Evolutionary conservation across 192 early-diverging fungal genomes (phyloP), one percentile per base, ranked within the genome.

Genomic region (Dissophora globulifera): DNA sequence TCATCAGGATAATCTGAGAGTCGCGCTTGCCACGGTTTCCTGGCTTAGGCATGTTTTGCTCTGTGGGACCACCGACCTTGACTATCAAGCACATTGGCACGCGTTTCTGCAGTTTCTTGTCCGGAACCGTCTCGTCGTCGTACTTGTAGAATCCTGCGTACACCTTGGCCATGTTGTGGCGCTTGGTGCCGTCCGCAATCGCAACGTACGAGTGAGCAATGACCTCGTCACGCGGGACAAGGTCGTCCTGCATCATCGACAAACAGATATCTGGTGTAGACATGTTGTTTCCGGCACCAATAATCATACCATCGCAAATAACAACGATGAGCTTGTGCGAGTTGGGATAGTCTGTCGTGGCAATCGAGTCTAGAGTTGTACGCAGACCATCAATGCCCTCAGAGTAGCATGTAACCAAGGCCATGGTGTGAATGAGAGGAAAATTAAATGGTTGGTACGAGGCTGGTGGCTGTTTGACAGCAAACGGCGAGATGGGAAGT

Each of bases 11-110:
- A 65, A 97, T 84, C 81, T 97, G 95, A 27, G 93, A 95, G 70
- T 97, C 95, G 50, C 95, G 91, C 81, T 97, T 97, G 57, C 95
- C 95, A 53, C 94, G 84, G 84, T 97, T 97, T 27, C 91, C 91
- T 4, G 90, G 84, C 83, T 91, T 91, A 54, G 84, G 71, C 47
- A 68, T 40, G 19, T 84, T 81, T 54, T 84, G 76, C 67, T 93
- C 91, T 0, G 69, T 81, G 22, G 85, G 86, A n/a, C 80, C 82
- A 32, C 91, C 91, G 56, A 89, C 90, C 75, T 93, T 92, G 50
- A 90, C 86, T 40, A 92, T 83, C 6, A 87, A 65, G 53, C 91
- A 78, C 64, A 88, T 86, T 30, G 91, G 92, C 1, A 90, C 86
- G 55, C 87, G 87, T 58, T 86, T 76, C 58, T 76, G 72, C 26